Conservation (phyloP, 2,329 filamentous ascomycete species). For the Pseudopithomyces chartarum region DNA sequence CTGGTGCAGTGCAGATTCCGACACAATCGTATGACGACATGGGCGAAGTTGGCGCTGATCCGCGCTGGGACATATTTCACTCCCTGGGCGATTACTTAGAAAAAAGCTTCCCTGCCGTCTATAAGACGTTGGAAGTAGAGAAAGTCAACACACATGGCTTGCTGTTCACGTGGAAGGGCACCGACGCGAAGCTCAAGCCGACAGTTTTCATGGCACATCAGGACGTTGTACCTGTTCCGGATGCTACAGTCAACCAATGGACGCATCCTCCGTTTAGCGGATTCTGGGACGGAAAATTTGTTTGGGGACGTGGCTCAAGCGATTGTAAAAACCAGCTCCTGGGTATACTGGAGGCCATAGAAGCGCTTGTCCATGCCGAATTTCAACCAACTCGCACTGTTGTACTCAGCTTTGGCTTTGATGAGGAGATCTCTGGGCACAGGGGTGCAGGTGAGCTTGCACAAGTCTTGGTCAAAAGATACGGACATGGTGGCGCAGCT, state of each 20-base stretch:
- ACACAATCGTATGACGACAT: slow-evolving; percentile 63
- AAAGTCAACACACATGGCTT: slow-evolving; percentile 65
- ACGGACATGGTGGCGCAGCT: slow-evolving; percentile 61
- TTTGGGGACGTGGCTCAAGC: slow-evolving; percentile 65
- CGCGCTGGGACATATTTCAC: slow-evolving; percentile 64
- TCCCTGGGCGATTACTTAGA: slow-evolving; percentile 53
- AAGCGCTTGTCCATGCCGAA: slow-evolving; percentile 58
- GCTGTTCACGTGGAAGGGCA: slow-evolving; percentile 63
- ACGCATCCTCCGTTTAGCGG: slow-evolving; percentile 65
- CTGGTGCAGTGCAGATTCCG: slow-evolving; percentile 58
- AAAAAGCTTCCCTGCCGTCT: slow-evolving; percentile 40
- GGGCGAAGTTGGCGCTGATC: slow-evolving; percentile 59
- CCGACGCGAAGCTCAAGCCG: slow-evolving; percentile 57
- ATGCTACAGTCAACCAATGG: slow-evolving; percentile 60
- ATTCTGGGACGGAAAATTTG: slow-evolving; percentile 58
- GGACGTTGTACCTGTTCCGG: slow-evolving; percentile 64
- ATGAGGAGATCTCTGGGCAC: slow-evolving; percentile 63
- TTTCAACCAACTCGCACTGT: slow-evolving; percentile 62
- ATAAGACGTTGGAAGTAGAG: slow-evolving; percentile 54
- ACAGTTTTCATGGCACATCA: slow-evolving; percentile 67
- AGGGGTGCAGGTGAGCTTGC: slow-evolving; percentile 59
- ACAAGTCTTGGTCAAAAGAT: slow-evolving; percentile 52
- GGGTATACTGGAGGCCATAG: slow-evolving; percentile 59
- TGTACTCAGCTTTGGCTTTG: slow-evolving; percentile 66
- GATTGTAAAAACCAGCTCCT: slow-evolving; percentile 68